These are phyloP conservation scores for Aschersonia sp. DNA, from an alignment of 2,329 filamentous ascomycete genomes.

Conservation along the genomic window DNA sequence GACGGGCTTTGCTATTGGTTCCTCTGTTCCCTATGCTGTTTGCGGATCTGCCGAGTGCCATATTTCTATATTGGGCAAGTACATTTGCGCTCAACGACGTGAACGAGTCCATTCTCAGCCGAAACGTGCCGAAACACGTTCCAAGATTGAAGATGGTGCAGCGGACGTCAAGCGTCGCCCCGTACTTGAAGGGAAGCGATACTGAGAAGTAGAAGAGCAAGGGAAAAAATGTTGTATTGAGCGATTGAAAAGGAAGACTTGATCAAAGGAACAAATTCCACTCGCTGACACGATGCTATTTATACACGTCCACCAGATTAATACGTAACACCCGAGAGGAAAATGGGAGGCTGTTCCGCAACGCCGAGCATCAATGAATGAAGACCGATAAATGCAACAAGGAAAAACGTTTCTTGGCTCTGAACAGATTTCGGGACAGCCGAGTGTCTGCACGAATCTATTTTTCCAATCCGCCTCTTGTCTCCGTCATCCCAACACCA, in stretches of 20 bases:
- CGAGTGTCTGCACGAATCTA: too few species aligned
- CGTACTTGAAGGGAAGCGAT: slow-evolving; percentile 3
- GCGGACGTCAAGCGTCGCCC: slow-evolving; percentile 5
- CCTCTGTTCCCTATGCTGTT: slow-evolving; percentile 19
- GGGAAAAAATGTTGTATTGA: too few species aligned
- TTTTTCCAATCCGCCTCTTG: background rate
- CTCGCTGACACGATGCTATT: background rate
- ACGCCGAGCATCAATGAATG: background rate
- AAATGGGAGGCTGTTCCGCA: background rate
- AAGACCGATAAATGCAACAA: background rate
- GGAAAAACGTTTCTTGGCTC: too few species aligned
- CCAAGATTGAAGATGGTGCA: slow-evolving; percentile 6
- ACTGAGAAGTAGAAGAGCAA: background rate
- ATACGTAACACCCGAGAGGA: too few species aligned
- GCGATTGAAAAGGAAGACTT: too few species aligned
- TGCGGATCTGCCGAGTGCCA: slow-evolving; percentile 21
- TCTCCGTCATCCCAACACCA: slow-evolving; percentile 53
- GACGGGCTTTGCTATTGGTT: slow-evolving; percentile 16
- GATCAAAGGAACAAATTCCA: too few species aligned
- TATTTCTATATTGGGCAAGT: slow-evolving; percentile 25
- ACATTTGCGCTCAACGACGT: slow-evolving; percentile 20
- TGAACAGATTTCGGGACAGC: too few species aligned
- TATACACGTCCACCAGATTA: background rate
- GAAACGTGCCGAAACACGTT: slow-evolving; percentile 8
- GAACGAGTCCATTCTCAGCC: slow-evolving; percentile 16